These are phyloP conservation scores for Alternaria viburni DNA, from an alignment of 2,329 filamentous ascomycete genomes.

Conservation along the genomic window DNA sequence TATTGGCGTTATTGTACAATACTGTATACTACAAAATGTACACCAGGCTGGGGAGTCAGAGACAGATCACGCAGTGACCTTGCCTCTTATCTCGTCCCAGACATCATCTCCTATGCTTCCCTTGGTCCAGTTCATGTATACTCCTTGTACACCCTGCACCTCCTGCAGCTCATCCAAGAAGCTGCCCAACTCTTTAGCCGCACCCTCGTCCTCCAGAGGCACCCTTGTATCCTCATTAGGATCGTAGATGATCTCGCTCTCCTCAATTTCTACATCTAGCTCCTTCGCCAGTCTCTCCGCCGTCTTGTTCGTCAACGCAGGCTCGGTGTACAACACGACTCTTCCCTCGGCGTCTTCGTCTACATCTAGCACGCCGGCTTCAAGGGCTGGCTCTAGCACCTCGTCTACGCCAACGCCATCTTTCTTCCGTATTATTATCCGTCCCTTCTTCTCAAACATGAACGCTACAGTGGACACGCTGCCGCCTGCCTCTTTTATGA, in stretches of 20 bases:
- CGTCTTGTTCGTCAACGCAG: constrained; percentile 67
- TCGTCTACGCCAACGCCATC: constrained; percentile 68
- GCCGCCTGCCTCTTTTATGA: constrained; percentile 76
- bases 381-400: constrained; percentile 79
- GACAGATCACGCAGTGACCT: constrained; percentile 39
- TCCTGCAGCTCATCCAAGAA: constrained; percentile 69
- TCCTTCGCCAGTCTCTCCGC: constrained; percentile 68
- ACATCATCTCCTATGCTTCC: constrained; percentile 47
- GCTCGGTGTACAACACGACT: constrained; percentile 74
- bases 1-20: constrained; percentile 32
- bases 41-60: not conserved
- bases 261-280: constrained; percentile 71
- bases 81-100: constrained; percentile 49
- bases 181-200: constrained; percentile 63
- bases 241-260: constrained; percentile 83
- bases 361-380: constrained; percentile 80
- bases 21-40: not conserved
- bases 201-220: constrained; percentile 63
- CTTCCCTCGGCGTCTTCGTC: constrained; percentile 71
- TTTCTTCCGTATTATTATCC: constrained; percentile 70
- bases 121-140: constrained; percentile 72
- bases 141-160: constrained; percentile 76
- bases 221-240: constrained; percentile 81
- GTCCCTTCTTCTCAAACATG: constrained; percentile 82
- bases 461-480: constrained; percentile 77